phyloP scores from a whole-genome alignment of 2,329 filamentous ascomycete species.

The Truncatella angustata region DNA sequence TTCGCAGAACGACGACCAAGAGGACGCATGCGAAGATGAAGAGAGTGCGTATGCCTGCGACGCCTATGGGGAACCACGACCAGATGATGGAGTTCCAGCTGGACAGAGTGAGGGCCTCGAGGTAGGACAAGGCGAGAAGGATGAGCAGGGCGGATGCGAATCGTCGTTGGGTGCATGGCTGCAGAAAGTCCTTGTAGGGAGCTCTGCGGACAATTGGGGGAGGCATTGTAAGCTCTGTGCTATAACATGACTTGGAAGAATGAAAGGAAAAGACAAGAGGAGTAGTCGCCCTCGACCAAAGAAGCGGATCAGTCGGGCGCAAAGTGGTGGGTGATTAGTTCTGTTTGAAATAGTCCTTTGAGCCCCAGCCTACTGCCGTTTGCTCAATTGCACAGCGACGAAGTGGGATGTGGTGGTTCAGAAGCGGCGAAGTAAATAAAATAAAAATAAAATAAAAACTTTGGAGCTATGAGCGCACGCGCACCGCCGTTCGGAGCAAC shows the following conservation, averaged over 20 bases:
- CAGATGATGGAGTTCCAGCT: constrained; percentile 73
- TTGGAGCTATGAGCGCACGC: constrained; percentile 4
- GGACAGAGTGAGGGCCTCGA: constrained; percentile 68
- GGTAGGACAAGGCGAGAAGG: constrained; percentile 69
- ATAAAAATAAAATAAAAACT: constrained; percentile 10
- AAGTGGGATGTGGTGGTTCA: background rate
- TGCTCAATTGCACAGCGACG: no score
- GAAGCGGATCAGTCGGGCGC: no score
- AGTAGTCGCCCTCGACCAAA: no score
- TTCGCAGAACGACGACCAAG: constrained; percentile 78
- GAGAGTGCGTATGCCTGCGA: constrained; percentile 69
- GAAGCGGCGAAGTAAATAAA: background rate
- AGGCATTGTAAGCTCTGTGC: constrained; percentile 48
- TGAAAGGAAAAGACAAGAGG: no score
- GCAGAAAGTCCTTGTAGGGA: constrained; percentile 85
- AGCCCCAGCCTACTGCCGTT: no score
- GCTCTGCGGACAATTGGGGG: constrained; percentile 52
- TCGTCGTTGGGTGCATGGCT: constrained; percentile 80
- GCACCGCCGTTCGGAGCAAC: no score
- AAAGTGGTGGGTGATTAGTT: no score
- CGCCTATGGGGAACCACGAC: constrained; percentile 82
- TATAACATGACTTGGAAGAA: constrained; percentile 3
- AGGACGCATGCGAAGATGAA: constrained; percentile 76
- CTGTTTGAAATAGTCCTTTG: no score
- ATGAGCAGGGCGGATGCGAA: constrained; percentile 77